Evolutionary conservation across 768 basidiomycete species (phyloP).

Genomic region (Cyathus striatus): DNA sequence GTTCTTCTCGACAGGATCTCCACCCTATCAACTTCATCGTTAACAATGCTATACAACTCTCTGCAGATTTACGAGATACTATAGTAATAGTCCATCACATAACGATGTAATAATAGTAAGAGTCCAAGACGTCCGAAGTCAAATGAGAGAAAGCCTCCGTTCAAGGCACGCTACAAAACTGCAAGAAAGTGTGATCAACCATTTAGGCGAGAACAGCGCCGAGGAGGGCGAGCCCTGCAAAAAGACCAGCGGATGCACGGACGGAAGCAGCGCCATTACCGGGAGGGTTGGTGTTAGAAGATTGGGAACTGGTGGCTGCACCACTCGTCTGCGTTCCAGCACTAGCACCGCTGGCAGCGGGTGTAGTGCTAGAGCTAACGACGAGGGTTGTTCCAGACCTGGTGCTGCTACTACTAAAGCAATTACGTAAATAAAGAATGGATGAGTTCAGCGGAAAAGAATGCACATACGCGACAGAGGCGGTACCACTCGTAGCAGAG

Average conservation of each 20-base stretch:
- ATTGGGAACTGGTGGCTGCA: not conserved
- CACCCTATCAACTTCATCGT: too few species aligned
- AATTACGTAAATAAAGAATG: not conserved
- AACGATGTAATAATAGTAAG: too few species aligned
- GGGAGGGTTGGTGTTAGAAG: not conserved
- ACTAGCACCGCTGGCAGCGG: slow-evolving; percentile 1
- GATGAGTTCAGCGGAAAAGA: not conserved
- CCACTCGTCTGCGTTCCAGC: not conserved
- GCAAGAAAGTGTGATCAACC: too few species aligned
- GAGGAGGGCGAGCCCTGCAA: slow-evolving; percentile 21
- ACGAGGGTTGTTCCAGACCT: not conserved
- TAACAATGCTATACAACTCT: too few species aligned
- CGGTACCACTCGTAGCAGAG: slow-evolving; percentile 16
- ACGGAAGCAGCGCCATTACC: not conserved
- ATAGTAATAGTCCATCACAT: too few species aligned
- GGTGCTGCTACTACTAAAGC: not conserved
- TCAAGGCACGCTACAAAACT: too few species aligned
- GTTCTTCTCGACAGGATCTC: too few species aligned
- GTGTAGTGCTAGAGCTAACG: not conserved
- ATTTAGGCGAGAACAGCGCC: slow-evolving; percentile 15
- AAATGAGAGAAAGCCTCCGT: too few species aligned
- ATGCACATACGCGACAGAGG: slow-evolving; percentile 5
- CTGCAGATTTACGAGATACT: too few species aligned
- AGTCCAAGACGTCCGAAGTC: too few species aligned
- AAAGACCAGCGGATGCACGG: slow-evolving; percentile 16